phyloP scores from a whole-genome alignment of 2,329 filamentous ascomycete species.

The Curvularia lunata region DNA sequence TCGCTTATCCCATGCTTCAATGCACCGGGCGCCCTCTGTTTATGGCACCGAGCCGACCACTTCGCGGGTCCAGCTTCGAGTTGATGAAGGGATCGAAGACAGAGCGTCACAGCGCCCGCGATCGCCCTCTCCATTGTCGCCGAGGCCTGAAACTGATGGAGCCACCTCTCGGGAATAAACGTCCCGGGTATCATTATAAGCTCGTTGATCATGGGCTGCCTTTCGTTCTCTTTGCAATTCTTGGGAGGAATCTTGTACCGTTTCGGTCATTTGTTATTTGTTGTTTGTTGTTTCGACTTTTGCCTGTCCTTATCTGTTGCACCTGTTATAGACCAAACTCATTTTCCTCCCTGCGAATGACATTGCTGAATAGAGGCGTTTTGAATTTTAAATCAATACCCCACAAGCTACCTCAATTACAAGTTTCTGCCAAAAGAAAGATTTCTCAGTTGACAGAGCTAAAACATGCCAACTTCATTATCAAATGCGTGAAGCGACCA shows the following conservation, averaged over 20 bases:
- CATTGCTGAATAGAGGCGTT: neutral
- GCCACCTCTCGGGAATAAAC: neutral
- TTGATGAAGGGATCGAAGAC: constrained; percentile 1
- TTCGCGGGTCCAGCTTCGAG: constrained; percentile 2
- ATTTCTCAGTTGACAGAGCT: too few relatives aligned
- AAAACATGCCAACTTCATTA: neutral
- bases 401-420: too few relatives aligned
- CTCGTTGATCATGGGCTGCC: neutral
- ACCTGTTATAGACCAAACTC: neutral
- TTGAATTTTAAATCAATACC: neutral
- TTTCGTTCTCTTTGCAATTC: neutral
- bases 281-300: neutral
- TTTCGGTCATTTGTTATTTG: neutral
- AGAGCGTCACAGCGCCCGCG: neutral
- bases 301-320: neutral
- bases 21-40: constrained; percentile 2
- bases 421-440: too few relatives aligned
- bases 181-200: neutral
- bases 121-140: neutral
- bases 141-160: neutral
- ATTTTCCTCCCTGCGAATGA: neutral
- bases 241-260: neutral
- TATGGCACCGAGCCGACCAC: constrained; percentile 4
- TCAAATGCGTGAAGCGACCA: neutral
- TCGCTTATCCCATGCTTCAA: constrained; percentile 9